Evolutionary conservation across 2,329 filamentous ascomycete genomes (phyloP).

Genomic region (Ophiostoma himal-ulmi): DNA sequence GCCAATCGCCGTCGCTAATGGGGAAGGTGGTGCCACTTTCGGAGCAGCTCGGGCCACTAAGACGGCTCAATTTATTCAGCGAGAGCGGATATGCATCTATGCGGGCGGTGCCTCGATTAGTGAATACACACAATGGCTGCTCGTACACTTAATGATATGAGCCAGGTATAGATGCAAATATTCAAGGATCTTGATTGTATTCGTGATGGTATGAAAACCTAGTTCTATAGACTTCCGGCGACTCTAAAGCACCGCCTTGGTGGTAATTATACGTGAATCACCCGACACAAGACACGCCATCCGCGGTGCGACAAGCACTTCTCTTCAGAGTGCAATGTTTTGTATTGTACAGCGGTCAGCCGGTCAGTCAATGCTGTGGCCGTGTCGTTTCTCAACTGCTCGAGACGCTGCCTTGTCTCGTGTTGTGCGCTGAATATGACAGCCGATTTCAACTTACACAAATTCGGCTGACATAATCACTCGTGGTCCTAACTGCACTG

Average conservation of each 20-base stretch:
- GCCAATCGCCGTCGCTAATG: neutral
- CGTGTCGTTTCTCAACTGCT: no score
- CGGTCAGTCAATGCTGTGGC: no score
- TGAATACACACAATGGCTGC: neutral
- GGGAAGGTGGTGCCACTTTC: conserved; percentile 13
- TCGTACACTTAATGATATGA: neutral
- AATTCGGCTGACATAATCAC: neutral
- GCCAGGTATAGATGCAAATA: neutral
- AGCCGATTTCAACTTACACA: conserved; percentile 1
- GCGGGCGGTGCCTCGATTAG: neutral
- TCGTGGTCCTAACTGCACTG: neutral
- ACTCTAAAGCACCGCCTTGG: no score
- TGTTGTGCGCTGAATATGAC: neutral
- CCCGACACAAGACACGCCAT: neutral
- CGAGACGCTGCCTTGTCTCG: neutral
- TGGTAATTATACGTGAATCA: neutral
- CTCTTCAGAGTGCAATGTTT: neutral
- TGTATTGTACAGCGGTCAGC: neutral
- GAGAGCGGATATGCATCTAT: conserved; percentile 16
- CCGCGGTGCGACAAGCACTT: neutral
- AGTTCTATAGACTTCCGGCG: neutral
- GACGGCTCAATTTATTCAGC: conserved; percentile 23
- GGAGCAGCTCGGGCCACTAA: conserved; percentile 20
- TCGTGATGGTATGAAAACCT: neutral
- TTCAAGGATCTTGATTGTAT: neutral